Percentiles rank a stretch among this genome's conserved stretches.
phyloP scores from a whole-genome alignment of 2,329 filamentous ascomycete species.

The Ophiostoma angusticollis region DNA sequence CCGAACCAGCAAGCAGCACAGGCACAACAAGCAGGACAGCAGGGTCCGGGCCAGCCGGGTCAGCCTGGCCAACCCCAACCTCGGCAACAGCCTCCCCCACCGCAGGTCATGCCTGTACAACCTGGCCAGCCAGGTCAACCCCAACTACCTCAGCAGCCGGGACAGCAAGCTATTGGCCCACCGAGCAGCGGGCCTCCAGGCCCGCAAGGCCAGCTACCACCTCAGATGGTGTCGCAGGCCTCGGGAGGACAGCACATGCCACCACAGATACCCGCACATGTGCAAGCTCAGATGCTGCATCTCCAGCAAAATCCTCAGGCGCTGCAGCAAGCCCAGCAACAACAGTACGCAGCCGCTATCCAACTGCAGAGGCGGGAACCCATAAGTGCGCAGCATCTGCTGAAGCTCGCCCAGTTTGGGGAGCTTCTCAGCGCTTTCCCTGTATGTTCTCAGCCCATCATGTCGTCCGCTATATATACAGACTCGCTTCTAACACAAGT shows the following conservation, averaged over 20 bases:
- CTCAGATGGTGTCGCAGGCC: conserved; percentile 18
- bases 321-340: conserved; percentile 27
- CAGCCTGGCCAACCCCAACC: conserved; percentile 9
- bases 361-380: conserved; percentile 37
- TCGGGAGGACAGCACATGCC: conserved; percentile 31
- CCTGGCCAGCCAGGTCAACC: conserved; percentile 13
- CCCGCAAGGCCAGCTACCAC: conserved; percentile 18
- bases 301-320: conserved; percentile 28
- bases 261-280: conserved; percentile 31
- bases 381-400: conserved; percentile 43
- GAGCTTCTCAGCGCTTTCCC: conserved; percentile 48
- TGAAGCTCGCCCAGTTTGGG: conserved; percentile 50
- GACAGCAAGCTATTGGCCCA: conserved; percentile 23
- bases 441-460: conserved; percentile 25
- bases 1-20: conserved; percentile 30
- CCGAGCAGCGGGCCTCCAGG: conserved; percentile 15
- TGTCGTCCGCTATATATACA: neutral
- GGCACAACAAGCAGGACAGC: conserved; percentile 17
- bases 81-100: conserved; percentile 10
- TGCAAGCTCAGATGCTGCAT: conserved; percentile 20
- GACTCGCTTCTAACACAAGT: conserved; percentile 9
- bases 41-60: conserved; percentile 6
- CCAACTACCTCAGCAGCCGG: conserved; percentile 15
- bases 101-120: conserved; percentile 5
- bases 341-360: conserved; percentile 24